Base-by-base conservation (phyloP, 768 basidiomycete species). In the Leccinellum albellum region DNA sequence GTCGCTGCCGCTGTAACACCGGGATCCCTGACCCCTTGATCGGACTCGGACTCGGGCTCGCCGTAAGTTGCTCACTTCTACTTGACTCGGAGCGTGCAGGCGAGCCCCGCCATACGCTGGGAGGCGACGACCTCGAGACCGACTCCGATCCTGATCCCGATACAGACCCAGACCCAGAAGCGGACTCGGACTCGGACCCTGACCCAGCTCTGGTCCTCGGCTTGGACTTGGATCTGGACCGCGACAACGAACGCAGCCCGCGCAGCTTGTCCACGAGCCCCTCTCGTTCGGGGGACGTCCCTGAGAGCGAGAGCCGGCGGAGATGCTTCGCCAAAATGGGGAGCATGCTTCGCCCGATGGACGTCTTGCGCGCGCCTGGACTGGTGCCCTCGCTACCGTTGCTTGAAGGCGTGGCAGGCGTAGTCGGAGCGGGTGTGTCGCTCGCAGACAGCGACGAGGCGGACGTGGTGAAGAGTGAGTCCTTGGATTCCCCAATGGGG, bases 401-500 rank as follows among this genome's bases (percentile, higher is more conserved):
- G 31, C 35, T 20, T 54, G 15, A n/a, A 4, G 69, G 67, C 0
- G 67, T 70, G 3, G 67, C 58, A n/a, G 71, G 71, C 23, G 69
- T 72, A 9, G 59, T 56, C 0, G 71, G 71, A 1, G 60, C 61
- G 8, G 64, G 49, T 3, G 63, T 66, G 5, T 63, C 66, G 40
- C 50, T 63, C 20, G 59, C 55, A 1, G 66, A 60, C 23, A 66
- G n/a, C 5, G 66, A 69, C 12, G 66, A 67, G 2, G 54, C 40
- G 13, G 68, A 70, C 4, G 68, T 55, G 35, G 66, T 60, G 48
- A 72, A 72, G 14, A 71, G 64, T 10, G 69, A 69, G 35, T 70
- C 68, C 28, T 61, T 69, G 37, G 66, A 73, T 47, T 73, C 69
- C 0, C 35, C 61, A 17, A 59, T 40, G 20, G 66, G 57, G 4